phyloP scores from a whole-genome alignment of 495 filamentous ascomycete genomes.

The Pyrenula aspistea region DNA sequence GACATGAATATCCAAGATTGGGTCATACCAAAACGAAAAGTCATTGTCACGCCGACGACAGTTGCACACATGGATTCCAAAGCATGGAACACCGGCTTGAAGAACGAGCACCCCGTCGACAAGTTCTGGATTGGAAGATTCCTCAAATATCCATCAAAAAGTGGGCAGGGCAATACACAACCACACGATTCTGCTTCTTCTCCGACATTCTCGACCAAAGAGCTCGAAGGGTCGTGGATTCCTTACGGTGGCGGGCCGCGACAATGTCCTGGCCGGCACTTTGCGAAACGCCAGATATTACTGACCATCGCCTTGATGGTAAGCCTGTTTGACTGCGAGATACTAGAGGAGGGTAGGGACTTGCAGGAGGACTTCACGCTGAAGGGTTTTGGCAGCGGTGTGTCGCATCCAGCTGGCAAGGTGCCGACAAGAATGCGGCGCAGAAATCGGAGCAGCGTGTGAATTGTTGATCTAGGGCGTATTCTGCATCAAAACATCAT shows the following conservation, averaged over 20 bases:
- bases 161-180: neutral
- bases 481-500: no score
- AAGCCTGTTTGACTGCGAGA: conserved; percentile 17
- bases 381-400: no score
- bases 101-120: conserved; percentile 14
- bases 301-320: conserved; percentile 13
- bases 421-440: neutral
- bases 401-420: neutral
- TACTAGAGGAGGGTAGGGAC: conserved; percentile 7
- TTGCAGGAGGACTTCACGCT: no score
- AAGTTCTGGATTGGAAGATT: conserved; percentile 17
- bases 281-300: conserved; percentile 20
- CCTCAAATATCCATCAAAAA: conserved; percentile 9
- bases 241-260: conserved; percentile 19
- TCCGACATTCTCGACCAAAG: conserved; percentile 16
- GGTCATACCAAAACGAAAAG: conserved; percentile 10
- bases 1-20: conserved; percentile 15
- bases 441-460: no score
- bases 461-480: no score
- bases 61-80: conserved; percentile 17
- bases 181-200: neutral
- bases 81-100: conserved; percentile 11
- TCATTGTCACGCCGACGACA: conserved; percentile 11
- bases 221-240: conserved; percentile 20
- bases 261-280: conserved; percentile 18